Evolutionary conservation across 1,284 basidiomycete species (phyloP), one percentile per base, ranked within the genome.

Genomic region (Naganishia sp.): DNA sequence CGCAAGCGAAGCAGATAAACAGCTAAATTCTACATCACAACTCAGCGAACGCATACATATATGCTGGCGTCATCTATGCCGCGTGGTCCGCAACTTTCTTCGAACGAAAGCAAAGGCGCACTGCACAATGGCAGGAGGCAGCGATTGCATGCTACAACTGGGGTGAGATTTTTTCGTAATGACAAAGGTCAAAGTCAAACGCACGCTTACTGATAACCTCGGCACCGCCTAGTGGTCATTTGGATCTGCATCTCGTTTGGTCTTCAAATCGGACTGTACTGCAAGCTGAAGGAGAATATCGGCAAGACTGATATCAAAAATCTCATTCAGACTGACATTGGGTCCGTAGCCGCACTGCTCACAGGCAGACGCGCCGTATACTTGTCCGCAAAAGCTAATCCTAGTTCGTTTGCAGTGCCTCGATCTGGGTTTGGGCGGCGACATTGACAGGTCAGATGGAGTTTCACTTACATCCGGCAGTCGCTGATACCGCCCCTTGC

Each of bases 41-140:
- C 45, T 33, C 25, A 50, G 59, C 48, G 10, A 61, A 61, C 23
- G 48, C 59, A 15, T 61, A 61, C 39, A 25, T 52, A 18, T 61
- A 61, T 48, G 18, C 39, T n/a, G 59, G 48, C 1, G 55, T 71
- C 15, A 67, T 63, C 2, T 74, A 71, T 70, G 69, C 74, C 0
- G 63, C 75, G 0, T 55, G 52, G 39, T 65, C 63, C 9, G 71
- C 72, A 9, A 70, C 73, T 6, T 68, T 73, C 16, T 74, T 74
- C 21, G 61, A 65, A 16, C 75, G 71, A 70, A 52, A 70, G 9
- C 39, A 65, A 2, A 70, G 70, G 49, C 63, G 63, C 36, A 42
- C 45, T 6, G 43, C 68, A 3, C 72, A 71, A 1, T 73, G 69
- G 56, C 54, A 68, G 15, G 72, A 72, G 70, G 75, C 75, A 11